Percentiles rank a stretch among this genome's conserved stretches.
Evolutionary conservation across 1,284 basidiomycete species (phyloP).

Genomic region (Leccinum cinnamomeum): DNA sequence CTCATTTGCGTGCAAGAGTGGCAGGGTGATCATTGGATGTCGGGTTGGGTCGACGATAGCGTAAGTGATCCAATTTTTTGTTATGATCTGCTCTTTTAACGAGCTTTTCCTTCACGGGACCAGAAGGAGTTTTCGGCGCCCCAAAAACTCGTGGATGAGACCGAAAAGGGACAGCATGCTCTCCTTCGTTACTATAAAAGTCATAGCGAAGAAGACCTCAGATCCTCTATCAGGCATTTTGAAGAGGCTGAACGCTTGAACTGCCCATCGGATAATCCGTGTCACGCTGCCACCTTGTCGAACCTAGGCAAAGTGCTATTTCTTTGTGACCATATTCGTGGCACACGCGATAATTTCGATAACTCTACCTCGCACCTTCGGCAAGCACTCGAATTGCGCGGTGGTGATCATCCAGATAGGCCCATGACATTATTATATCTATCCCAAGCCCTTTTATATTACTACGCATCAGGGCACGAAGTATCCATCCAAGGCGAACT

Average conservation of each 20-base stretch:
- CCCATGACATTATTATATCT: too few species aligned
- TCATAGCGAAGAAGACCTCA: conserved; percentile 1
- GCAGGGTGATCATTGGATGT: neutral
- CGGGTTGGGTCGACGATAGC: neutral
- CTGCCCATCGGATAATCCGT: conserved; percentile 5
- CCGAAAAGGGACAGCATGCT: conserved; percentile 4
- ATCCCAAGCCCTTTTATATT: neutral
- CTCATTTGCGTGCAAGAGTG: neutral
- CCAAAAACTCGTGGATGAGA: neutral
- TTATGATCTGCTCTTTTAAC: too few species aligned
- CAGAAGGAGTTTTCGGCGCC: neutral
- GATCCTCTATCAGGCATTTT: conserved; percentile 10
- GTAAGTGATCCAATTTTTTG: neutral
- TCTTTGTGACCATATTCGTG: neutral
- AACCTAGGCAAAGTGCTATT: conserved; percentile 16
- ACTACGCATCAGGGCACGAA: neutral
- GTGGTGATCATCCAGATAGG: too few species aligned
- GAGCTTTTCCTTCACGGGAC: neutral
- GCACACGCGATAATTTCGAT: neutral
- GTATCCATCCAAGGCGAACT: neutral
- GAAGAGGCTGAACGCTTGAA: neutral
- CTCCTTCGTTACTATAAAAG: neutral
- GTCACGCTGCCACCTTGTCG: conserved; percentile 1
- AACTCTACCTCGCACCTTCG: too few species aligned
- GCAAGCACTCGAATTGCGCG: too few species aligned